Evolutionary conservation across 805 yeast genomes (phyloP).

Genomic region (Candida pini): DNA sequence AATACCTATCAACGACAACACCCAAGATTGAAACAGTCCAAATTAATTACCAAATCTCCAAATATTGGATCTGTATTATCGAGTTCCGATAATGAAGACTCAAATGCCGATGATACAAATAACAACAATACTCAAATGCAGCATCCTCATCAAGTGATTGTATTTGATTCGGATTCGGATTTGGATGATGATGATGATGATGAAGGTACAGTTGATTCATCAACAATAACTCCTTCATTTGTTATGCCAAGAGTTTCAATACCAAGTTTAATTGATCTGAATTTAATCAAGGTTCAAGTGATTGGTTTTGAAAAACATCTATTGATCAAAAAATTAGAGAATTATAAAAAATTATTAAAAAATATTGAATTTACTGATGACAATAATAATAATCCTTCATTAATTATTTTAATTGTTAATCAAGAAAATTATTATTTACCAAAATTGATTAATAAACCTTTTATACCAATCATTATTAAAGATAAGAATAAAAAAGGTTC

Average conservation of each 20-base stretch:
- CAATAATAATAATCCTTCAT: slow-evolving; percentile 17
- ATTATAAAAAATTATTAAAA: slow-evolving; percentile 25
- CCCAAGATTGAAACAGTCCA: background rate
- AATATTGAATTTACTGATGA: slow-evolving; percentile 22
- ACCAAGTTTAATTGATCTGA: slow-evolving; percentile 9
- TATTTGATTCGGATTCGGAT: slow-evolving; percentile 21
- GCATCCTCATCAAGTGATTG: slow-evolving; percentile 18
- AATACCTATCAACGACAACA: background rate
- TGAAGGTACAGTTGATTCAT: slow-evolving; percentile 21
- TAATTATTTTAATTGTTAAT: slow-evolving; percentile 25
- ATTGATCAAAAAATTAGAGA: slow-evolving; percentile 19
- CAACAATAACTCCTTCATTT: slow-evolving; percentile 30
- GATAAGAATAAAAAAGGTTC: slow-evolving; percentile 3
- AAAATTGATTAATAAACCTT: slow-evolving; percentile 24
- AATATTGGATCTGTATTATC: slow-evolving; percentile 28
- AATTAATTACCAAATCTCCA: slow-evolving; percentile 9
- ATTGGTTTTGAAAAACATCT: slow-evolving; percentile 19
- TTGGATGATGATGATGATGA: slow-evolving; percentile 18
- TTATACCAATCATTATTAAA: slow-evolving; percentile 24
- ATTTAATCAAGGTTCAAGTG: slow-evolving; percentile 18
- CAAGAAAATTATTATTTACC: slow-evolving; percentile 25
- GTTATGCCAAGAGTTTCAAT: slow-evolving; percentile 33
- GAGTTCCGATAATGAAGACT: slow-evolving; percentile 28
- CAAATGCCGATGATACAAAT: slow-evolving; percentile 13
- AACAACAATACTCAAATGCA: no score